Conservation (phyloP, 129 eudicot species). For the Chrysanthemum lavandulifolium region DNA sequence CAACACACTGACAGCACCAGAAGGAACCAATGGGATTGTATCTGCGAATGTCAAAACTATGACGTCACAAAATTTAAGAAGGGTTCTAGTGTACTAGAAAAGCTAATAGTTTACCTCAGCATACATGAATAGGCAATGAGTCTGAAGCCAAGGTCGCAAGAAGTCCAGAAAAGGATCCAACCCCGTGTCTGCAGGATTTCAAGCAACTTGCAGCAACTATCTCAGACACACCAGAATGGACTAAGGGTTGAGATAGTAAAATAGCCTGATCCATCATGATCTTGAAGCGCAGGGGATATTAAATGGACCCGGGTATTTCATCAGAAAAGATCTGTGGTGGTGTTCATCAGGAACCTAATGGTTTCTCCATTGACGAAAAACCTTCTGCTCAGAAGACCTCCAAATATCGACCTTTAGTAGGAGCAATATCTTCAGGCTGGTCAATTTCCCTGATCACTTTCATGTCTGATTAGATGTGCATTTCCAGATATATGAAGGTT, state of each 20-base stretch:
- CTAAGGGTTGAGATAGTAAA: background rate
- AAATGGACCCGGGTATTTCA: background rate
- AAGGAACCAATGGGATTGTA: too few relatives aligned
- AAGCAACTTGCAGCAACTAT: conserved; percentile 7
- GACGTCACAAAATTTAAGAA: too few relatives aligned
- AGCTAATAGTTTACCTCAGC: conserved; percentile 3
- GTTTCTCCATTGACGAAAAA: conserved; percentile 11
- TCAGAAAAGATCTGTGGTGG: conserved; percentile 1
- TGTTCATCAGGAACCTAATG: background rate
- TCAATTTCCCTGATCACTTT: too few relatives aligned
- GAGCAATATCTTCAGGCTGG: background rate
- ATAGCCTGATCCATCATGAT: conserved; percentile 1
- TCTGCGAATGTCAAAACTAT: too few relatives aligned
- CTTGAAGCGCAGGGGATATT: background rate
- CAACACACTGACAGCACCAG: background rate
- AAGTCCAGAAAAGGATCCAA: background rate
- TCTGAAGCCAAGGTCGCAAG: background rate
- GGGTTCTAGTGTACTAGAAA: background rate
- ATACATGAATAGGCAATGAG: background rate
- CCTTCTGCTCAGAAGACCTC: conserved; percentile 6
- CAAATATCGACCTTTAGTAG: background rate
- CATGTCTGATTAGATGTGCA: background rate
- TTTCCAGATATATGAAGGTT: background rate
- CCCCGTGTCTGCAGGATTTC: background rate
- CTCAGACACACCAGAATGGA: background rate